Base-by-base conservation (phyloP, 257 asterid genomes). In the Gentiana straminea region DNA sequence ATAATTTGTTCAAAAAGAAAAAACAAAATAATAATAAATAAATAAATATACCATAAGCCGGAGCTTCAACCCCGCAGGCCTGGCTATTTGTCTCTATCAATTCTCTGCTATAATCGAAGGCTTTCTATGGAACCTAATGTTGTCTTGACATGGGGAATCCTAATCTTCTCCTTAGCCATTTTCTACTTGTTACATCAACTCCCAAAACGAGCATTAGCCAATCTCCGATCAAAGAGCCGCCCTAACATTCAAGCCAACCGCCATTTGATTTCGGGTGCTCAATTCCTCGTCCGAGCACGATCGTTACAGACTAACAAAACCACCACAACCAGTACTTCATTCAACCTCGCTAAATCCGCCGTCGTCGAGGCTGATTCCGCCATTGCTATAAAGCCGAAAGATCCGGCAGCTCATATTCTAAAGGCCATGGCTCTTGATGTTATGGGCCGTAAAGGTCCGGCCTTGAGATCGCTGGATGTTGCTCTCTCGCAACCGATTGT, bases 211-310 rank as follows among this genome's bases (percentile, higher is more conserved):
- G 86, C 88, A 63, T 45, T 80, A 50, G 33, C 78, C 52, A 73
- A 73, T 52, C 79, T 82, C 80, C 94, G 95, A 51, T 71, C 86
- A 7, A 70, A 67, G 45, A 33, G 62, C 78, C 86, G 92, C 1
- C 81, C 92, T 68, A 78, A 54, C 67, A 58, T 60, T 77, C 88
- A 79, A 59, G 81, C 86, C 55, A 72, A 84, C 67, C 86, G 86
- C 65, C 94, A 86, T 78, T 82, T 89, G 83, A 76, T 86, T 60
- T 75, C 70, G 43, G 97, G 94, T 5, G 96, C 97, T 35, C 86
- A 84, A 60, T 58, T 78, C 80, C 83, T 89, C 53, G 71, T 94
- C 71, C 79, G 87, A 48, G 88, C 97, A 63, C 84, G 84, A 72
- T 84, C 96, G 61, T 47, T 75, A 10, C 68, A 57, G 35, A 8